A percentile compares a stretch with the other conserved stretches of the same genome.
Evolutionary conservation across 2,329 filamentous ascomycete species (phyloP).

Genomic region (Hypoxylon sp.): DNA sequence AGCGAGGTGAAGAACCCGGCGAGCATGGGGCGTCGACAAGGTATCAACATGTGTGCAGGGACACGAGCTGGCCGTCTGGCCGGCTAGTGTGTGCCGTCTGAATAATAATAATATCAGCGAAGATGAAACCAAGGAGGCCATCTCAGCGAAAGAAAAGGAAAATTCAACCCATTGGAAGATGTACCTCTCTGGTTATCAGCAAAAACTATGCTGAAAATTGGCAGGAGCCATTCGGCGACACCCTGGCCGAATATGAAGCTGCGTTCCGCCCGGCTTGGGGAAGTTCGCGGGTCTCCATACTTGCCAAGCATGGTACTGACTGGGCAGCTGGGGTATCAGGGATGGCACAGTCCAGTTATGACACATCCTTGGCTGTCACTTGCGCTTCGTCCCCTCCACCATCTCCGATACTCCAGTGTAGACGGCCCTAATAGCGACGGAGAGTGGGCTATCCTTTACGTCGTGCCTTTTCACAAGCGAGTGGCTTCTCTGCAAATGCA

Average conservation of each 20-base stretch:
- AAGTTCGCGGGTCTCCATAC: conserved; percentile 40
- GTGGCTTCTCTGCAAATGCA: conserved; percentile 20
- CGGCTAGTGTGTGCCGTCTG: conserved; percentile 4
- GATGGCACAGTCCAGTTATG: conserved; percentile 40
- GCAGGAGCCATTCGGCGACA: conserved; percentile 34
- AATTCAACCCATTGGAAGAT: conserved; percentile 8
- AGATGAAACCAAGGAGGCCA: conserved; percentile 21
- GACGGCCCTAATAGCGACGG: conserved; percentile 33
- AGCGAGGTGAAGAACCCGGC: conserved; percentile 1
- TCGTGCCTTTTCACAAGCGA: conserved; percentile 25
- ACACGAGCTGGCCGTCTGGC: conserved; percentile 9
- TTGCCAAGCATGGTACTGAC: conserved; percentile 37
- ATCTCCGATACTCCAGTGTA: conserved; percentile 29
- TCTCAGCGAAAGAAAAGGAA: conserved; percentile 6
- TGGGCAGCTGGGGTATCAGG: conserved; percentile 41
- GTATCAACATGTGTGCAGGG: conserved; percentile 12
- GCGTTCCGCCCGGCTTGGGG: conserved; percentile 33
- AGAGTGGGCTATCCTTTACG: conserved; percentile 17
- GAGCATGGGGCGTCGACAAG: conserved; percentile 14
- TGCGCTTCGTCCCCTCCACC: conserved; percentile 34
- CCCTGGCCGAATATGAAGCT: conserved; percentile 41
- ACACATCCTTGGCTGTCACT: conserved; percentile 37
- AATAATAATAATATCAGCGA: conserved; percentile 6
- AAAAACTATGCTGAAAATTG: conserved; percentile 27
- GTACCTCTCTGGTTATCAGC: conserved; percentile 24